Evolutionary conservation across 2,329 filamentous ascomycete species (phyloP).

Genomic region (Trichophyton rubrum): DNA sequence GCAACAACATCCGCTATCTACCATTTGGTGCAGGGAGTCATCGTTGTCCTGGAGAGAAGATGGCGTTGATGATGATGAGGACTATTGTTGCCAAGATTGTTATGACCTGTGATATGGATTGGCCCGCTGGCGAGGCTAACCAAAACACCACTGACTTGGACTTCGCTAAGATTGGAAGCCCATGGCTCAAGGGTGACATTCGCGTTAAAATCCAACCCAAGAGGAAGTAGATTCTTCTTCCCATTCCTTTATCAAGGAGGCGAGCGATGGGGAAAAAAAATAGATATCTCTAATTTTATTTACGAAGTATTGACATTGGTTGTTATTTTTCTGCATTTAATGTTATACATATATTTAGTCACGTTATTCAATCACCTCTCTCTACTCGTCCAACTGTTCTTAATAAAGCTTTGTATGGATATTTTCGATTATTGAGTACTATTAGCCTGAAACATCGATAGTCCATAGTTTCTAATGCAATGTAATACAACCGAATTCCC

Average conservation of each 20-base stretch:
- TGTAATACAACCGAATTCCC: no score
- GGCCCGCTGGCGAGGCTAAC: constrained; percentile 6
- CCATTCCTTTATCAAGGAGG: no score
- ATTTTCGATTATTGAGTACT: no score
- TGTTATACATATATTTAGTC: background rate
- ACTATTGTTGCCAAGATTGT: constrained; percentile 9
- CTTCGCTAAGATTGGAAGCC: constrained; percentile 13
- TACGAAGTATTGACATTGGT: background rate
- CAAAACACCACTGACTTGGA: constrained; percentile 10
- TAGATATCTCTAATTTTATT: background rate
- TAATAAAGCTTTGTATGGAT: no score
- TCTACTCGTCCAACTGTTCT: no score
- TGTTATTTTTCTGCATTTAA: background rate
- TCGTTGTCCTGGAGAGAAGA: constrained; percentile 12
- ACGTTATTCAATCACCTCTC: no score
- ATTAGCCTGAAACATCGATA: no score
- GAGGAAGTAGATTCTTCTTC: background rate
- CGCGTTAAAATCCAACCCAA: constrained; percentile 9
- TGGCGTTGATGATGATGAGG: constrained; percentile 11
- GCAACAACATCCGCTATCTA: constrained; percentile 8
- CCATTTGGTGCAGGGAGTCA: constrained; percentile 13
- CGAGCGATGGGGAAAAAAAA: background rate
- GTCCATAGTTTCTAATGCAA: no score
- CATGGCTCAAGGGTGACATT: constrained; percentile 11
- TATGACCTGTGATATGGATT: constrained; percentile 9